Evolutionary conservation across 2,329 filamentous ascomycete species (phyloP).

Genomic region (Mollisia scopiformis): DNA sequence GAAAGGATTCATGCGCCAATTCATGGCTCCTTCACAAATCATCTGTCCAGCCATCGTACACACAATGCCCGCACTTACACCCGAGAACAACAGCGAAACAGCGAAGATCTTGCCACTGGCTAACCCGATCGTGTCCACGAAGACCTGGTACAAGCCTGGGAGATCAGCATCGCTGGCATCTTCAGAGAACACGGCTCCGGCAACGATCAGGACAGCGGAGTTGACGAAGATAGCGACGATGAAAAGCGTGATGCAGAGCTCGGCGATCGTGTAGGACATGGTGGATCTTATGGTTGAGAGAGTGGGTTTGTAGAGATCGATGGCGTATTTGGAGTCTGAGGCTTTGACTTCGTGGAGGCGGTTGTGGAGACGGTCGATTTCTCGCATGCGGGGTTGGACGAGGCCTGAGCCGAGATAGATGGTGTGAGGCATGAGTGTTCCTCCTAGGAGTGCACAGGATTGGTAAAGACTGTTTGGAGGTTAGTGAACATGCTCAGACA

Average conservation of each 20-base stretch:
- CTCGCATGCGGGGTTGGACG: conserved; percentile 64
- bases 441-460: conserved; percentile 74
- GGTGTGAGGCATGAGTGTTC: conserved; percentile 73
- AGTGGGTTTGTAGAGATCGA: conserved; percentile 69
- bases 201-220: conserved; percentile 78
- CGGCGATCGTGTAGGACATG: conserved; percentile 70
- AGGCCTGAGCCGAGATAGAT: conserved; percentile 72
- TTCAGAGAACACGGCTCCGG: conserved; percentile 73
- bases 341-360: conserved; percentile 40
- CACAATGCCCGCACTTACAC: conserved; percentile 79
- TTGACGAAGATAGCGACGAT: conserved; percentile 84
- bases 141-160: conserved; percentile 78
- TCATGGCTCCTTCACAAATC: conserved; percentile 79
- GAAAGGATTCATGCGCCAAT: conserved; percentile 76
- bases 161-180: conserved; percentile 72
- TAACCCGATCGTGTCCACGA: conserved; percentile 63
- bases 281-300: conserved; percentile 71
- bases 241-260: conserved; percentile 72
- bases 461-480: conserved; percentile 53
- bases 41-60: conserved; percentile 89
- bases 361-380: conserved; percentile 62
- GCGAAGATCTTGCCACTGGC: conserved; percentile 81
- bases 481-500: background rate
- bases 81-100: conserved; percentile 76
- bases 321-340: conserved; percentile 34